Conservation (phyloP, 768 basidiomycete genomes). For the Crucibulum laeve region DNA sequence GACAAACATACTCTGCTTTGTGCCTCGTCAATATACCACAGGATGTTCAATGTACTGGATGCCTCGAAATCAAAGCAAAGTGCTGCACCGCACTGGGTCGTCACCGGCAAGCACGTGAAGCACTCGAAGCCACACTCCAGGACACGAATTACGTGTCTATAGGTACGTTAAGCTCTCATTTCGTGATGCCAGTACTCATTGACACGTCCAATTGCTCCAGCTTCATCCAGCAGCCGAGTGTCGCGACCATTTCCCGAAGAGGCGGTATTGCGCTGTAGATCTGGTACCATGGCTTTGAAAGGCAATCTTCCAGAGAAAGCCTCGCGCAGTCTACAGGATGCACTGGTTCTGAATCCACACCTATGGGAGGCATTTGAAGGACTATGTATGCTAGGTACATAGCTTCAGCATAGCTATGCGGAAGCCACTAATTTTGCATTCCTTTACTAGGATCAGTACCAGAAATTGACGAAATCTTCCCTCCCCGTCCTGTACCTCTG, state of each 20-base stretch:
- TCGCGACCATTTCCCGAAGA: conserved; percentile 66
- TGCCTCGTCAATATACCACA: conserved; percentile 60
- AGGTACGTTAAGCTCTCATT: conserved; percentile 37
- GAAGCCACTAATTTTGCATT: conserved; percentile 12
- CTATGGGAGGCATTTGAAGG: conserved; percentile 94
- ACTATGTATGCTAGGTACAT: conserved; percentile 71
- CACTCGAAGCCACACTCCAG: conserved; percentile 57
- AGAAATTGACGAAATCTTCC: conserved; percentile 70
- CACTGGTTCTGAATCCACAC: conserved; percentile 70
- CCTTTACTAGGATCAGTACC: conserved; percentile 54
- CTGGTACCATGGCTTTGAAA: conserved; percentile 72
- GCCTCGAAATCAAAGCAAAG: conserved; percentile 74
- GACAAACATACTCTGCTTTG: conserved; percentile 72
- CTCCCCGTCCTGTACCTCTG: conserved; percentile 53
- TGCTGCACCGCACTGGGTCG: conserved; percentile 72
- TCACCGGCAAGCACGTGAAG: conserved; percentile 73
- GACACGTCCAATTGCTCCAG: conserved; percentile 28
- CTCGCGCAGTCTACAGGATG: conserved; percentile 62
- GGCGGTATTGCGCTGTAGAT: conserved; percentile 70
- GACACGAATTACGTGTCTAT: conserved; percentile 49
- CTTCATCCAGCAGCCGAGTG: conserved; percentile 48
- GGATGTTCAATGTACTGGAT: conserved; percentile 65
- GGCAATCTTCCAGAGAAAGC: conserved; percentile 78
- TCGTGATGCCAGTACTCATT: conserved; percentile 11
- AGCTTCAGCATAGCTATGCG: too few relatives aligned